These are phyloP conservation scores for Aspergillus ellipticus DNA, from an alignment of 495 filamentous ascomycete species.

Conservation along the genomic window DNA sequence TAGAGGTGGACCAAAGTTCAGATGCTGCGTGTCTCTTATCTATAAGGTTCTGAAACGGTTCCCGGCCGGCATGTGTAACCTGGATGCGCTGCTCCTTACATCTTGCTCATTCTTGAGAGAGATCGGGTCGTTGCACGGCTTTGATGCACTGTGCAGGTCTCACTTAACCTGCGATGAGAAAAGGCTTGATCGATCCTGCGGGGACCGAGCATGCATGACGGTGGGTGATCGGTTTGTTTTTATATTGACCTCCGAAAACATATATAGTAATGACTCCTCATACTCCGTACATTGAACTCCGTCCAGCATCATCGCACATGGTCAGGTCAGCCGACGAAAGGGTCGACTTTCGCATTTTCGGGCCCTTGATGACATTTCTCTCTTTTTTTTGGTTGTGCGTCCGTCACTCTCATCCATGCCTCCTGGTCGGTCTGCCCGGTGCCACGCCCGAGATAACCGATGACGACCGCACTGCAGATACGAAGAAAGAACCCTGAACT, in stretches of 20 bases:
- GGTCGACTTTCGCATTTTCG: too few species aligned
- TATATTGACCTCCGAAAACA: background rate
- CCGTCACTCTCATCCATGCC: too few species aligned
- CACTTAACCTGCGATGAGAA: background rate
- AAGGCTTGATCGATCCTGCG: background rate
- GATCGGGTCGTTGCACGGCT: background rate
- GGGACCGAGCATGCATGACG: background rate
- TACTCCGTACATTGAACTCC: too few species aligned
- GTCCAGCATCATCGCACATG: too few species aligned
- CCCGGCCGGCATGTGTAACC: background rate
- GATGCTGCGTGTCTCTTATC: background rate
- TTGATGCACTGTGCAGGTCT: background rate
- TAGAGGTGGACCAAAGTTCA: background rate
- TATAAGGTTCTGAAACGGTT: background rate
- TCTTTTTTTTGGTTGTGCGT: too few species aligned
- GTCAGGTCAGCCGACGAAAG: too few species aligned
- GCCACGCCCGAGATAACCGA: too few species aligned
- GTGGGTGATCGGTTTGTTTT: background rate
- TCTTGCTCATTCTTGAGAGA: background rate
- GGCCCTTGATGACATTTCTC: too few species aligned
- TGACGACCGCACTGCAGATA: too few species aligned
- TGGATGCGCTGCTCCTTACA: background rate
- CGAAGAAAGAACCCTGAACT: background rate
- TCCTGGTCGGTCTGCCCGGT: too few species aligned
- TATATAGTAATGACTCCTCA: background rate